These are phyloP conservation scores for Bipolaris zeicola DNA, from an alignment of 2,329 filamentous ascomycete species.

Conservation along the genomic window DNA sequence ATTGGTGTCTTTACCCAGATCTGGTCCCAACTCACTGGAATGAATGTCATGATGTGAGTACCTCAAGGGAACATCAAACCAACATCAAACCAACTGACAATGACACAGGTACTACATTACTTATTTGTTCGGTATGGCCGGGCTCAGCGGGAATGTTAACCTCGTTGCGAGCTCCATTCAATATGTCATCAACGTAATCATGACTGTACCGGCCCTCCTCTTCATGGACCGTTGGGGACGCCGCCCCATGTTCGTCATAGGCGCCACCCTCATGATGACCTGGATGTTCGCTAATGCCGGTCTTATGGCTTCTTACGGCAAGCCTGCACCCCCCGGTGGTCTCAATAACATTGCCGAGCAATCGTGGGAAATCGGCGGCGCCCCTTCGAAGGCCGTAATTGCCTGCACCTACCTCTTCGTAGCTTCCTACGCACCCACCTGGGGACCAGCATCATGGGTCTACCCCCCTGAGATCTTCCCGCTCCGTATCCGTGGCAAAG, in stretches of 20 bases:
- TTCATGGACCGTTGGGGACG: conserved; percentile 79
- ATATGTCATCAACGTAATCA: conserved; percentile 79
- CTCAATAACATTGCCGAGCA: conserved; percentile 51
- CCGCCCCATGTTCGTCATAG: conserved; percentile 68
- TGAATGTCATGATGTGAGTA: conserved; percentile 59
- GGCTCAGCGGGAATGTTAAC: conserved; percentile 62
- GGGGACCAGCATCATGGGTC: conserved; percentile 64
- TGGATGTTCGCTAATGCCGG: conserved; percentile 68
- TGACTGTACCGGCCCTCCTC: conserved; percentile 77
- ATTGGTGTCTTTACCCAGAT: conserved; percentile 76
- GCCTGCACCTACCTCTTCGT: conserved; percentile 76
- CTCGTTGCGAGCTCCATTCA: conserved; percentile 72
- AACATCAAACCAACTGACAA: neutral
- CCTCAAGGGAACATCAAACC: neutral
- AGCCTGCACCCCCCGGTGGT: conserved; percentile 47
- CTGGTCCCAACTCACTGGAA: conserved; percentile 76
- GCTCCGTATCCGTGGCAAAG: conserved; percentile 66
- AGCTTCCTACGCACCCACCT: conserved; percentile 68
- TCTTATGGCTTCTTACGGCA: conserved; percentile 65
- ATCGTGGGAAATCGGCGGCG: conserved; percentile 48
- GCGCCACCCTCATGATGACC: conserved; percentile 66
- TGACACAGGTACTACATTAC: conserved; percentile 58
- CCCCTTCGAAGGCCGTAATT: conserved; percentile 59
- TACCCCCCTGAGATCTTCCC: conserved; percentile 69
- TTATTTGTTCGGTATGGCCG: conserved; percentile 75